phyloP scores from a whole-genome alignment of 345 rosid species.

The Brassica rapa region DNA sequence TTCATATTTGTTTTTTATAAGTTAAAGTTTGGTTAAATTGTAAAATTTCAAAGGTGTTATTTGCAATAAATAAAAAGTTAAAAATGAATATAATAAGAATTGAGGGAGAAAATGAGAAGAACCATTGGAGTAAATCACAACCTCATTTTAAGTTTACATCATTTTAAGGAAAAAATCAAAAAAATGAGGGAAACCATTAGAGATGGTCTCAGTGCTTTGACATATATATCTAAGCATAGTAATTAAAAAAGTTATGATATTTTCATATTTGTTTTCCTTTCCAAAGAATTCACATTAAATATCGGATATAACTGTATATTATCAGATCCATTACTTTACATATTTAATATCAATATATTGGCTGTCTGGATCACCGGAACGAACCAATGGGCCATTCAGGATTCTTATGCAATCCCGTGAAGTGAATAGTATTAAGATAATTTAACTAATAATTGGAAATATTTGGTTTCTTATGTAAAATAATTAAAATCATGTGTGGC shows the following conservation, averaged over 20 bases:
- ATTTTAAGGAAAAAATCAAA: too few species aligned
- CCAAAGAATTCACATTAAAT: neutral
- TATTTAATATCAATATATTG: neutral
- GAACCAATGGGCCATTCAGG: conserved; percentile 31
- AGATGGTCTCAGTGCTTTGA: too few species aligned
- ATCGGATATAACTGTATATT: neutral
- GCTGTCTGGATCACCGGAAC: conserved; percentile 16
- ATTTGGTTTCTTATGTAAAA: conserved; percentile 22
- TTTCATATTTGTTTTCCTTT: neutral
- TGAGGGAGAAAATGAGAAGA: too few species aligned
- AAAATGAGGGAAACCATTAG: too few species aligned
- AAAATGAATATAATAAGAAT: too few species aligned
- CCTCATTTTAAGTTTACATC: too few species aligned
- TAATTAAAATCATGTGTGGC: conserved; percentile 22
- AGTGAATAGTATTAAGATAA: conserved; percentile 13
- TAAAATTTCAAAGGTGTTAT: too few species aligned
- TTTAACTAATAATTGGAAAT: neutral
- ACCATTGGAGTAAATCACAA: too few species aligned
- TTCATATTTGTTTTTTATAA: too few species aligned
- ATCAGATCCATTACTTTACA: neutral
- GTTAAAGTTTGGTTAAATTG: too few species aligned
- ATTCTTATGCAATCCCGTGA: conserved; percentile 43
- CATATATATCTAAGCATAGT: neutral
- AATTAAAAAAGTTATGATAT: neutral
- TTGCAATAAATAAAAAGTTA: too few species aligned